These are phyloP conservation scores for Fusarium torulosum DNA, from an alignment of 2,329 filamentous ascomycete species.

Conservation along the genomic window DNA sequence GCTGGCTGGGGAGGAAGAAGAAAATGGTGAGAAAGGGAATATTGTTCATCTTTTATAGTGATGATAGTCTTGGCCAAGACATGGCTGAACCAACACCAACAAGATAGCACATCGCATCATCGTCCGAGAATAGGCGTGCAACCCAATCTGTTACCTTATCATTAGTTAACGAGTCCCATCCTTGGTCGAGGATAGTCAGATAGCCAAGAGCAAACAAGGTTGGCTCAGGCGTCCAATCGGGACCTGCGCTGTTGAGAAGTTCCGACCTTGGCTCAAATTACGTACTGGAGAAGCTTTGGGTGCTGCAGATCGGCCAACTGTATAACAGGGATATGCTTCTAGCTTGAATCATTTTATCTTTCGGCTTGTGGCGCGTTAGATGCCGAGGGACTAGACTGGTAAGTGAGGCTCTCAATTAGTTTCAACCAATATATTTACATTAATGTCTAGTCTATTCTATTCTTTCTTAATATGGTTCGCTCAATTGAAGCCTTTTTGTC, in stretches of 20 bases:
- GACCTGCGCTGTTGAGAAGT: background rate
- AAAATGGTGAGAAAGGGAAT: background rate
- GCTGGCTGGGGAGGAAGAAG: background rate
- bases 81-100: too few species aligned
- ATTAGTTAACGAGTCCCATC: conserved; percentile 29
- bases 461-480: background rate
- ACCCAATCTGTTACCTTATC: conserved; percentile 32
- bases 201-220: conserved; percentile 11
- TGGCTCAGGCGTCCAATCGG: conserved; percentile 13
- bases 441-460: too few species aligned
- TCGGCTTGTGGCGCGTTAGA: background rate
- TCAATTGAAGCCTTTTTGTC: background rate
- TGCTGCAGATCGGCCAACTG: conserved; percentile 17
- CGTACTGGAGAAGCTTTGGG: conserved; percentile 16
- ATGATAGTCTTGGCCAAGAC: background rate
- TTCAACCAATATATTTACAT: too few species aligned
- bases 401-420: too few species aligned
- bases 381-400: background rate
- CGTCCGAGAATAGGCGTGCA: conserved; percentile 9
- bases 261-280: conserved; percentile 12
- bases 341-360: background rate
- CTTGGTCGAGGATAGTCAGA: conserved; percentile 14
- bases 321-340: conserved; percentile 8
- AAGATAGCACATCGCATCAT: conserved; percentile 14
- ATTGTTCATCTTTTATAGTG: conserved; percentile 21